Base-by-base conservation (phyloP, 148 eudicot genomes). In the Euryodendron excelsum region DNA sequence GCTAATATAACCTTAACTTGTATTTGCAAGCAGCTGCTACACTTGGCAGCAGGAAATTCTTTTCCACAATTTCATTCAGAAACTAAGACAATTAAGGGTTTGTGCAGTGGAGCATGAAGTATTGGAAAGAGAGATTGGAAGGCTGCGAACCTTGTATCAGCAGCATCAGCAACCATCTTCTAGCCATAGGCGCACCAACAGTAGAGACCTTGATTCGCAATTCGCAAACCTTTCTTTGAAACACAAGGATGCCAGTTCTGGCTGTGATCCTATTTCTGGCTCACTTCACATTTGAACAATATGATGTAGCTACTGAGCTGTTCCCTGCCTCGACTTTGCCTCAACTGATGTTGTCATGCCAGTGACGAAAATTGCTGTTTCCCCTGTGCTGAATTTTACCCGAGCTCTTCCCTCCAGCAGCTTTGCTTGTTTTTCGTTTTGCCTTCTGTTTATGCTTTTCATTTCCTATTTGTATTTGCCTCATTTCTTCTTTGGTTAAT, bases 91-190 rank as follows among this genome's bases (percentile, higher is more conserved):
- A 27, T 75, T 13, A 41, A 39, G 25, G 11, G 5, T 60, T n/a
- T 62, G 48, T 75, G 41, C 86, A 93, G 97, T 93, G 96, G 98
- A 93, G 80, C 97, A 93, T 75, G 94, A 90, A 70, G 88, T 91
- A 72, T 72, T 96, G 84, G 96, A 91, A 86, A 84, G 94, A 83
- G 98, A 96, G 80, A 81, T 86, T 60, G 87, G 85, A 39, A 90
- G 98, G 80, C 87, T 95, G 63, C 87, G 89, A 62, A 76, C 90
- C 33, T 55, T 93, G 87, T 93, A 84, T 73, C 92, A 84, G 78
- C 88, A 85, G 27, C 79, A 78, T 23, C 82, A 50, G 69, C 83
- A 77, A 52, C 88, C 84, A 33, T 31, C 92, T 80, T 79, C 91
- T 44, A 78, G 88, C 75, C 97, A 82, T 80, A 88, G 93, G 75